Evolutionary conservation across 176 grass and related monocot genomes (phyloP).

Genomic region (Aegilops tauschii): DNA sequence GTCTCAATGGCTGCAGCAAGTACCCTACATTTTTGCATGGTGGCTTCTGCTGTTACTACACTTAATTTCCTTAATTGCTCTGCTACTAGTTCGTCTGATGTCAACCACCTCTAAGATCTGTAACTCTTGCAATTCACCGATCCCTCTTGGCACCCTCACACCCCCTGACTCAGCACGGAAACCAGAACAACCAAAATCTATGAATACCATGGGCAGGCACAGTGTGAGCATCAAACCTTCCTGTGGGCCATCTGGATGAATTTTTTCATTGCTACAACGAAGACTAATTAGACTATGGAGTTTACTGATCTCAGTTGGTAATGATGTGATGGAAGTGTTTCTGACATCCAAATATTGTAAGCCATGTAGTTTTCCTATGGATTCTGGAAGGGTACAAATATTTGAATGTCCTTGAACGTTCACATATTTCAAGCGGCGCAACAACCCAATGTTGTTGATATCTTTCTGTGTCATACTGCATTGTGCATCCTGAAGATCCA

Average conservation of each 20-base stretch:
- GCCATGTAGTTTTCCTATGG: neutral
- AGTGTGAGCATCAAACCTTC: neutral
- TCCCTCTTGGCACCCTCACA: neutral
- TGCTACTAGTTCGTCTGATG: neutral
- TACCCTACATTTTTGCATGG: neutral
- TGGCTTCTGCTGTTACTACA: neutral
- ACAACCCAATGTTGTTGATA: neutral
- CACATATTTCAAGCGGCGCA: constrained; percentile 2
- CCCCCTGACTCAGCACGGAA: too few species aligned
- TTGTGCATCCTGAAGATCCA: neutral
- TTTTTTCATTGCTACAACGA: neutral
- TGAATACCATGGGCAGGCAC: too few species aligned
- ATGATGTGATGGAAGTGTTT: neutral
- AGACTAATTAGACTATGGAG: neutral
- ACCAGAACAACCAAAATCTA: too few species aligned
- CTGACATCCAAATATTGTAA: neutral
- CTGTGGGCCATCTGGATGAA: neutral
- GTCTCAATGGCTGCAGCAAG: neutral
- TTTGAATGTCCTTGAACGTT: neutral
- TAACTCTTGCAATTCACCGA: neutral
- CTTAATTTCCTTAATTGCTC: constrained; percentile 8
- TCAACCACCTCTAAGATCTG: constrained; percentile 2
- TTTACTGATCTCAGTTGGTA: neutral
- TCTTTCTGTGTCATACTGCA: neutral
- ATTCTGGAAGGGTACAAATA: neutral